phyloP scores from a whole-genome alignment of 1,284 basidiomycete species.

The Mycosarcoma maydis region DNA sequence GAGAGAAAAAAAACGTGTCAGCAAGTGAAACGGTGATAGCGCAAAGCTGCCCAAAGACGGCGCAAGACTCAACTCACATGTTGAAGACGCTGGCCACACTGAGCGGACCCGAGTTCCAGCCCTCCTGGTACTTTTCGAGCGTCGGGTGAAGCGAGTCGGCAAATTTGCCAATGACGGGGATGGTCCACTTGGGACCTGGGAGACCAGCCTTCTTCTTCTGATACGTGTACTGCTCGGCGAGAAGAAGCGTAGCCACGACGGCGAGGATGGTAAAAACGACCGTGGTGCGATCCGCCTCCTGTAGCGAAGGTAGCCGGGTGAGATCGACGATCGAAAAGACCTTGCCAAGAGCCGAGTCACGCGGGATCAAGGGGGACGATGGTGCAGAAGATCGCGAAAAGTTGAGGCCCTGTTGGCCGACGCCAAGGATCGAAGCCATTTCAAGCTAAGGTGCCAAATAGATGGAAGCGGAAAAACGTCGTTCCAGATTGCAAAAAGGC shows the following conservation, averaged over 20 bases:
- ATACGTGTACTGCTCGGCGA: slow-evolving; percentile 59
- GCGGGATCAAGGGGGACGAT: slow-evolving; percentile 2
- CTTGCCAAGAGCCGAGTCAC: slow-evolving; percentile 32
- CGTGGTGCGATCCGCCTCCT: slow-evolving; percentile 46
- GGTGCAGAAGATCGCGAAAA: slow-evolving; percentile 27
- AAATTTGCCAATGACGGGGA: slow-evolving; percentile 66
- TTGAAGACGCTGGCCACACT: slow-evolving; percentile 66
- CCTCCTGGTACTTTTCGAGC: slow-evolving; percentile 65
- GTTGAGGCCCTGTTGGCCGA: slow-evolving; percentile 44
- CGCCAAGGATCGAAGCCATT: slow-evolving; percentile 40
- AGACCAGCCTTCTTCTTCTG: slow-evolving; percentile 59
- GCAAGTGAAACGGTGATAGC: background rate
- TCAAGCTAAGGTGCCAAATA: background rate
- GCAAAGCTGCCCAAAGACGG: too few species aligned
- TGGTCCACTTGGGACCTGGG: slow-evolving; percentile 65
- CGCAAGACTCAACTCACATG: slow-evolving; percentile 45
- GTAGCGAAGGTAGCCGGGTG: slow-evolving; percentile 34
- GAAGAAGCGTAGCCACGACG: slow-evolving; percentile 50
- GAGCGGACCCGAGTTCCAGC: slow-evolving; percentile 66
- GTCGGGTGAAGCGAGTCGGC: slow-evolving; percentile 63
- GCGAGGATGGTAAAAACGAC: slow-evolving; percentile 55
- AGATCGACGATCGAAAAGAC: slow-evolving; percentile 38
- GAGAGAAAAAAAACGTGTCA: slow-evolving; percentile 2
- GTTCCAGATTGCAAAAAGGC: too few species aligned
- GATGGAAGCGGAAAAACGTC: background rate